Base-by-base conservation (phyloP, 768 basidiomycete genomes). In the Gelatoporia subvermispora region DNA sequence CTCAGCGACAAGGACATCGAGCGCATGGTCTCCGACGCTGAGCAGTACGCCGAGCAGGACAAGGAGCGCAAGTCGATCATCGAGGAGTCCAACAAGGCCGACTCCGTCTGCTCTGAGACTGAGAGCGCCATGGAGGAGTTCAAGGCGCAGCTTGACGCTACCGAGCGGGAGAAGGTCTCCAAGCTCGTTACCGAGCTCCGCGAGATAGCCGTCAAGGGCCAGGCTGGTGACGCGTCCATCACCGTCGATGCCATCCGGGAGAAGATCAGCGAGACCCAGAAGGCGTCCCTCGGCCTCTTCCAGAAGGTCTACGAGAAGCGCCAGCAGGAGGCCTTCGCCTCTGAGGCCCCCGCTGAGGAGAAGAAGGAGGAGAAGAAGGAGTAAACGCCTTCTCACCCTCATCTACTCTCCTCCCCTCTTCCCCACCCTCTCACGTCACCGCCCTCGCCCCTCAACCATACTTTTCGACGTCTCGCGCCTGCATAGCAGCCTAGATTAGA, bases 41-140 rank as follows among this genome's bases (percentile, higher is more conserved):
- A 99, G 73, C 76, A 90, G 65, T 94, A 81, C 61, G 93, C 94
- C 34, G 96, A 97, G 74, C 68, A 82, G 8, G 96, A 99, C 73
- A 94, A 95, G 75, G 76, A 77, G 41, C 86, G 94, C 63, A 82
- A 85, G 63, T 65, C 75, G 38, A 75, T 98, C 49, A 98, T 99
- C 55, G 96, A 99, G 75, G 90, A 94, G 65, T 79, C 93, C 36
- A 98, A 98, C 79, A 88, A 89, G 74, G 95, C 91, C 41, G 94
- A 97, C 67, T 93, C 91, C 7, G 85, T 97, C 58, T 88, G 85
- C 61, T 74, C 84, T 50, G 95, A 98, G 65, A 98, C 94, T 2
- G 93, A 97, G 78, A 98, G 97, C 74, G 91, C 93, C 16, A 89
- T 98, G 86, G 81, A 76, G 61, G 96, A 99, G 72, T 98, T 98